These are phyloP conservation scores for Emiliania huxleyi DNA, from an alignment of 78 protist genomes.

Conservation along the genomic window DNA sequence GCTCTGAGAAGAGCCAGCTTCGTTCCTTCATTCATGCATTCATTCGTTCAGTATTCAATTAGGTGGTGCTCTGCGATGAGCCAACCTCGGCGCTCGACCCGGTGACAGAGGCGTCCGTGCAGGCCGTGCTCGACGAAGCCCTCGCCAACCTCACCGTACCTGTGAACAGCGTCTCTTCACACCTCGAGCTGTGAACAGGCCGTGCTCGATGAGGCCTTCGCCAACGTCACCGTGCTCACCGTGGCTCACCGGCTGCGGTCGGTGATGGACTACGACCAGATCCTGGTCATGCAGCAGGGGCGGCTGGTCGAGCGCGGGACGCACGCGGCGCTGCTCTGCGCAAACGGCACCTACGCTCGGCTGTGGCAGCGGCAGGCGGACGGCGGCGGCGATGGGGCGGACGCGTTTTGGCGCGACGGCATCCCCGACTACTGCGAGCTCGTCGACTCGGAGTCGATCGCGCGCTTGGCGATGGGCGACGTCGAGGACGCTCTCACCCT, in stretches of 20 bases:
- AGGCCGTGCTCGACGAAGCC: too few relatives aligned
- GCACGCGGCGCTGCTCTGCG: constrained; percentile 68
- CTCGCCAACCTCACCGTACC: not conserved
- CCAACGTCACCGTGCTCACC: constrained; percentile 62
- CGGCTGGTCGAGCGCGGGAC: constrained; percentile 78
- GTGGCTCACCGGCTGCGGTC: constrained; percentile 87
- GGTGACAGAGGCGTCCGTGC: not conserved
- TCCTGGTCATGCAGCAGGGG: constrained; percentile 50
- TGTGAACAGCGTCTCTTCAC: too few relatives aligned
- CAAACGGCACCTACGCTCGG: not conserved
- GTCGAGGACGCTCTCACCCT: not conserved
- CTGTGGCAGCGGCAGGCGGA: not conserved
- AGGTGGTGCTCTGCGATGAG: not conserved
- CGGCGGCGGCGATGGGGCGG: too few relatives aligned
- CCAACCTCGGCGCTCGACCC: not conserved
- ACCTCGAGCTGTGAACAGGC: too few relatives aligned
- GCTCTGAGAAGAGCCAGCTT: too few relatives aligned
- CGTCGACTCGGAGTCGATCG: not conserved
- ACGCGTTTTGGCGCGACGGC: not conserved
- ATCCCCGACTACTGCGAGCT: not conserved
- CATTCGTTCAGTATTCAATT: too few relatives aligned
- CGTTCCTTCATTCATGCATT: too few relatives aligned
- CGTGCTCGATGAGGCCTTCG: constrained; percentile 53
- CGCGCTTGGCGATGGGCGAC: not conserved
- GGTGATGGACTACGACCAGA: constrained; percentile 70